phyloP scores from a whole-genome alignment of 805 yeast species.

The Candida xiaguanensis region DNA sequence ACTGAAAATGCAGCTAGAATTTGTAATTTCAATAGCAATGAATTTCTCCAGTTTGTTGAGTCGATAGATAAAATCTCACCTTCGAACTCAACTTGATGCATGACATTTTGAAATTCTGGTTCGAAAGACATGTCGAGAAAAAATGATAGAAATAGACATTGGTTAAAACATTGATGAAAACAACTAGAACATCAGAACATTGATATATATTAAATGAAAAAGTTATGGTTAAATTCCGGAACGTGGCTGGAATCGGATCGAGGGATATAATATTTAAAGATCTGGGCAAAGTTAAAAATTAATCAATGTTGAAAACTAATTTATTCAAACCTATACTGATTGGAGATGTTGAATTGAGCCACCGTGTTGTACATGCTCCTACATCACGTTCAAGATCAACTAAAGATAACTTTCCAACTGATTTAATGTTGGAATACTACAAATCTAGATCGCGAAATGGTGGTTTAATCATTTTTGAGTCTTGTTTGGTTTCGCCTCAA shows the following conservation, averaged over 20 bases:
- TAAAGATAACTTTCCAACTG: slow-evolving; percentile 22
- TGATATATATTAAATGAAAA: too few relatives aligned
- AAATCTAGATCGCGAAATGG: slow-evolving; percentile 26
- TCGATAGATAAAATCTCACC: slow-evolving; percentile 30
- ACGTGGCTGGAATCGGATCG: neutral
- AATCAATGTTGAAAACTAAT: slow-evolving; percentile 11
- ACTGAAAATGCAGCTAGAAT: slow-evolving; percentile 34
- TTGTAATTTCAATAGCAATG: slow-evolving; percentile 40
- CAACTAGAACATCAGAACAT: too few relatives aligned
- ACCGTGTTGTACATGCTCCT: slow-evolving; percentile 25
- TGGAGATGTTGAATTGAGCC: slow-evolving; percentile 21
- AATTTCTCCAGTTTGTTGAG: slow-evolving; percentile 36
- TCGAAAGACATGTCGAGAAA: too few relatives aligned
- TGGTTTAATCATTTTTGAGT: slow-evolving; percentile 12
- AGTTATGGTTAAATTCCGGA: neutral
- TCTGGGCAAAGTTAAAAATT: too few relatives aligned
- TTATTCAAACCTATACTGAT: slow-evolving; percentile 31
- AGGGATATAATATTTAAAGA: neutral
- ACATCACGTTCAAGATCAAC: slow-evolving; percentile 23
- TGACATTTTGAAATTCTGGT: slow-evolving; percentile 2
- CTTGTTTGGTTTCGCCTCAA: slow-evolving; percentile 8
- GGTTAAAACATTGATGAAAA: too few relatives aligned
- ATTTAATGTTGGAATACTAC: slow-evolving; percentile 26
- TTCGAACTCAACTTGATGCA: slow-evolving; percentile 19
- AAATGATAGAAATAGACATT: too few relatives aligned